These are phyloP conservation scores for Globisporangium nunn DNA, from an alignment of 352 stramenopile genomes.

Conservation along the genomic window DNA sequence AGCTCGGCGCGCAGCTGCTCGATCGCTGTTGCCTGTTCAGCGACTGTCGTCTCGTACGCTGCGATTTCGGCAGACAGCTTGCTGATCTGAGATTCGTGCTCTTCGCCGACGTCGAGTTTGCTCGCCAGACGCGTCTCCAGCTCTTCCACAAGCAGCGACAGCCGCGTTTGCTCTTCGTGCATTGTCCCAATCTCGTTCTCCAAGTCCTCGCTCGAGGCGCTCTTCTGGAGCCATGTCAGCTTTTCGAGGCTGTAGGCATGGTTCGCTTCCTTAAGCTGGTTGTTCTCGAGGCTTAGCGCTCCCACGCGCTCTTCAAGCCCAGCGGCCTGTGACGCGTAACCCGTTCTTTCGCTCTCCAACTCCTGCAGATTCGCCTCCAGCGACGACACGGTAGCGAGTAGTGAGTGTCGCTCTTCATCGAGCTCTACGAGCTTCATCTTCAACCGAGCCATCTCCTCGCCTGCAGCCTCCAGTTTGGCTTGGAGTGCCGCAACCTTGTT, in stretches of 20 bases:
- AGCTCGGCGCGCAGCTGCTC: slow-evolving; percentile 12
- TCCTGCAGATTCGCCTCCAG: not conserved
- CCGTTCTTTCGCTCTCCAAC: slow-evolving; percentile 7
- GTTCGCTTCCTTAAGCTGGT: not conserved
- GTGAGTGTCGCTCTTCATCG: slow-evolving; percentile 15
- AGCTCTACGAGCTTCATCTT: slow-evolving; percentile 17
- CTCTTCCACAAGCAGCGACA: slow-evolving; percentile 4
- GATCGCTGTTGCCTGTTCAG: slow-evolving; percentile 10
- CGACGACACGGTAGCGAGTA: slow-evolving; percentile 2
- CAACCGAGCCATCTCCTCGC: slow-evolving; percentile 23
- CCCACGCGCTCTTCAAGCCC: not conserved
- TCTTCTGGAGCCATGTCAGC: slow-evolving; percentile 17
- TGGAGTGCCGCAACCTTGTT: slow-evolving; percentile 25
- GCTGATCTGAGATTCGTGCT: not conserved
- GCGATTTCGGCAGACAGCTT: slow-evolving; percentile 8
- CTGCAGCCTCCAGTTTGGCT: slow-evolving; percentile 21
- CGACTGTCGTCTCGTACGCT: slow-evolving; percentile 14
- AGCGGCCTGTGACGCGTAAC: not conserved
- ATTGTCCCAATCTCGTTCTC: slow-evolving; percentile 1
- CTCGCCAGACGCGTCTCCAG: slow-evolving; percentile 10
- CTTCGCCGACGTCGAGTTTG: slow-evolving; percentile 17
- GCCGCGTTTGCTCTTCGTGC: slow-evolving; percentile 17
- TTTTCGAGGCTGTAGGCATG: slow-evolving; percentile 9
- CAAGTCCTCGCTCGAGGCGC: slow-evolving; percentile 10
- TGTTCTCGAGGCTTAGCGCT: slow-evolving; percentile 1